phyloP scores from a whole-genome alignment of 306 rosid genomes.

The Carpinus viminea region DNA sequence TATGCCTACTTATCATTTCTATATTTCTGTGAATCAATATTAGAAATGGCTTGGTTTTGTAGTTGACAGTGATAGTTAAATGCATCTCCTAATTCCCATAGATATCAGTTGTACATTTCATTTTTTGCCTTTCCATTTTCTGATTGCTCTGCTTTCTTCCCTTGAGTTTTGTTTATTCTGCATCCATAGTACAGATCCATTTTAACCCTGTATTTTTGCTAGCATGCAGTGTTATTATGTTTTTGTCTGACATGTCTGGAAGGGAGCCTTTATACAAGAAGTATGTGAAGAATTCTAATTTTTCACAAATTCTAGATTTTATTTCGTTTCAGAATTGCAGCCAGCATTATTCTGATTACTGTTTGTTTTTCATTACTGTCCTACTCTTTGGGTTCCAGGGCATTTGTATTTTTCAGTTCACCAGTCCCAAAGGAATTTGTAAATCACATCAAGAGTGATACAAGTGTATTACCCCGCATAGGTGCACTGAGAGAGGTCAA shows the following conservation, averaged over 20 bases:
- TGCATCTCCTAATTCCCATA: background rate
- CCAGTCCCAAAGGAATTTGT: conserved; percentile 78
- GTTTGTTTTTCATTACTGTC: conserved; percentile 15
- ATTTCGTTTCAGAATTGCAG: conserved; percentile 12
- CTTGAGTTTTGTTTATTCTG: background rate
- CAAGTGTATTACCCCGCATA: conserved; percentile 94
- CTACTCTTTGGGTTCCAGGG: conserved; percentile 48
- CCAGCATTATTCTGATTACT: conserved; percentile 26
- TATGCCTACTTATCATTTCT: background rate
- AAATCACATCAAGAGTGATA: conserved; percentile 80
- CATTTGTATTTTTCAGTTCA: conserved; percentile 82
- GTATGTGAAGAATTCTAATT: conserved; percentile 46
- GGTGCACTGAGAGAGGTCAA: conserved; percentile 88
- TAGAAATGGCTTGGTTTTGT: background rate
- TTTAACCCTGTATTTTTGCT: conserved; percentile 58
- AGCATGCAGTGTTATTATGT: conserved; percentile 92
- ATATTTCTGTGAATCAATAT: background rate
- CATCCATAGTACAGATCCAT: conserved; percentile 19
- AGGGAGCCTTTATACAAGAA: conserved; percentile 93
- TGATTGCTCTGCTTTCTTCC: background rate
- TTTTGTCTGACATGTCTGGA: conserved; percentile 98
- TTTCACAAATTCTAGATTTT: conserved; percentile 8
- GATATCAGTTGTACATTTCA: background rate
- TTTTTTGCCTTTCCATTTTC: background rate
- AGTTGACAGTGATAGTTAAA: background rate